Base-by-base conservation (phyloP, 139 green algal species). In the Coelastrella sp. region DNA sequence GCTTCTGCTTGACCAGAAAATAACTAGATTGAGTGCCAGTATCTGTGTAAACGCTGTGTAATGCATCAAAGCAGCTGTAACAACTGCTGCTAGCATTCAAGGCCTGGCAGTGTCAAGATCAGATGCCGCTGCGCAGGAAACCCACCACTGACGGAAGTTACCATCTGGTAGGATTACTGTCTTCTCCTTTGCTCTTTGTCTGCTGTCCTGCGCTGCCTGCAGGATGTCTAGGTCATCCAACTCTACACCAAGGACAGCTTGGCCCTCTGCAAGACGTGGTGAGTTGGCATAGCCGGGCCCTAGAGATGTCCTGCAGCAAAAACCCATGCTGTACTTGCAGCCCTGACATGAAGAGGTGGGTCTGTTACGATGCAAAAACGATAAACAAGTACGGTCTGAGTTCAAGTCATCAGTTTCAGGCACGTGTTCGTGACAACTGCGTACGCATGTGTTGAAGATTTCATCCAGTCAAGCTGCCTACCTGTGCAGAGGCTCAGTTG, bases 111-210 rank as follows among this genome's bases (percentile, higher is more conserved):
- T 49, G 35, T 49, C 1, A 3, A 49, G 35, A 49, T 49, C 35
- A 49, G 35, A 49, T 49, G 35, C 35, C 3, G 35, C 35, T 49
- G 35, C 3, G 35, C 3, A 49, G 17, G 70, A 78, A 22, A 91
- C 91, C 89, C 25, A 93, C 91, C 83, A 22, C 68, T 76, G 70
- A 80, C 89, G 65, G 61, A 92, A 92, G 60, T 61, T 72, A 8
- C 88, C 87, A 66, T 94, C 89, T 25, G 91, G 91, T 7, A 94
- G 25, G 22, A 94, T 90, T 1, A 94, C 79, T 11, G 20, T 14
- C 25, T 78, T 88, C 5, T 63, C 14, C 56, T 84, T 60, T 20
- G 78, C 49, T 84, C 78, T 20, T 60, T 84, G 78, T 12, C 61
- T 56, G 10, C 56, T 89, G 68, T 59, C 8, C 35, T 79, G 25